Base-by-base conservation (phyloP, 2,329 filamentous ascomycete genomes). In the Hypoxylon sp. region DNA sequence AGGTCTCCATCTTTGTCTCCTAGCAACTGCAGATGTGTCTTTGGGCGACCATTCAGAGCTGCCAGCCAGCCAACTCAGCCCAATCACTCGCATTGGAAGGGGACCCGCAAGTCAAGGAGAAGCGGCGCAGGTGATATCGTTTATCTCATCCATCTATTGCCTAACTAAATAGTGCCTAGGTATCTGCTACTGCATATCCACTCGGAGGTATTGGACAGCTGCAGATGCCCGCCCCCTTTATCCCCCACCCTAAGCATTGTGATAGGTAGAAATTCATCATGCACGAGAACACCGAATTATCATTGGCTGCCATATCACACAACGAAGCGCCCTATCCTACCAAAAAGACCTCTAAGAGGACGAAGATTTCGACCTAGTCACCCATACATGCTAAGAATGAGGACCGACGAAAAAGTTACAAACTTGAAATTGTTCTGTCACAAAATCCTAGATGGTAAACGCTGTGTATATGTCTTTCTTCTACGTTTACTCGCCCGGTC, bases 271-370 rank as follows among this genome's bases (percentile, higher is more conserved):
- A 71, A 71, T 59, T 64, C 48, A 64, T 35, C 46, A 66, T 66
- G 56, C 66, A 69, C 20, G 20, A 63, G 42, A 63, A 58, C 37
- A 40, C 14, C 37, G 66, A 72, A 60, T 67, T 66, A 51, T 33
- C 62, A 74, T 74, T 74, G 71, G 73, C 10, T 51, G 60, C 40
- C 31, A 62, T 70, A 70, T 68, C 70, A 64, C 67, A 59, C 65
- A 53, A 67, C 61, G 67, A 75, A 75, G 73, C 73, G 73, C 73
- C 57, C 50, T 73, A 75, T 69, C 70, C 72, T 69, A 65, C 72
- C 61, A 60, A 71, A 72, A 72, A 65, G 59, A 11, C 44, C 55
- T 40, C 33, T 56, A 5, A 40, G 42, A 49, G 56, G 25, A 51
- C 20, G 22, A 48, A n/a, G 31, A 40, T 54, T 22, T 56, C 44